Percentiles rank a stretch among this genome's conserved stretches.
These are phyloP conservation scores for Mortierella sp. DNA, from an alignment of 371 early-diverging fungal species.

Conservation along the genomic window DNA sequence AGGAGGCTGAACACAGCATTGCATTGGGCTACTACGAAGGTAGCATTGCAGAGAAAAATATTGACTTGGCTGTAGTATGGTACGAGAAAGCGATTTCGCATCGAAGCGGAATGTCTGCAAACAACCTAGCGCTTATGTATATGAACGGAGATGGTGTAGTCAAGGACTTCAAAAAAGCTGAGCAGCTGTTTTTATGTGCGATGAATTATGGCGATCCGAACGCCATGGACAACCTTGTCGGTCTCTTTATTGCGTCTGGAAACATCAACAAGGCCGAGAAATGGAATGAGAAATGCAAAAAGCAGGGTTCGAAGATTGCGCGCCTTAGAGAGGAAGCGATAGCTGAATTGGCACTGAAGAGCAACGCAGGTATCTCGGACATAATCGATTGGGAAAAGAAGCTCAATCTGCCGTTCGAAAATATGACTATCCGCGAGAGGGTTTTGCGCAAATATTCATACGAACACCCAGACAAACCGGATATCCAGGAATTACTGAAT, in stretches of 20 bases:
- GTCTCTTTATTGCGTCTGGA: conserved; percentile 26
- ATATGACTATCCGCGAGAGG: conserved; percentile 36
- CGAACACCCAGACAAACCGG: conserved; percentile 25
- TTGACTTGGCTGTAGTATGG: conserved; percentile 33
- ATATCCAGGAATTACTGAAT: conserved; percentile 21
- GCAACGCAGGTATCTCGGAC: conserved; percentile 28
- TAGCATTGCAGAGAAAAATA: conserved; percentile 32
- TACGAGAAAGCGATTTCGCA: conserved; percentile 35
- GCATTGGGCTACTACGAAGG: conserved; percentile 35
- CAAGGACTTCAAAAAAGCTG: conserved; percentile 30
- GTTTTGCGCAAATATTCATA: conserved; percentile 30
- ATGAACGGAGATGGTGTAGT: conserved; percentile 34
- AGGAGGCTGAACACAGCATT: conserved; percentile 29
- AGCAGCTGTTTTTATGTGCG: conserved; percentile 33
- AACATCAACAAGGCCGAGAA: conserved; percentile 40
- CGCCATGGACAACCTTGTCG: conserved; percentile 35
- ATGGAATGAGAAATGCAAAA: conserved; percentile 34
- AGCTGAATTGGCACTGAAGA: conserved; percentile 21
- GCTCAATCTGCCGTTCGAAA: conserved; percentile 35
- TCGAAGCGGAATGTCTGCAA: conserved; percentile 30
- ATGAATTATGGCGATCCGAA: conserved; percentile 39
- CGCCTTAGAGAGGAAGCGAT: conserved; percentile 24
- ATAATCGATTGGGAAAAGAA: conserved; percentile 34
- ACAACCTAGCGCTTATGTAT: conserved; percentile 32
- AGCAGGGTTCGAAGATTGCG: conserved; percentile 29